Evolutionary conservation across 306 rosid genomes (phyloP).

Genomic region (Argentina anserina): DNA sequence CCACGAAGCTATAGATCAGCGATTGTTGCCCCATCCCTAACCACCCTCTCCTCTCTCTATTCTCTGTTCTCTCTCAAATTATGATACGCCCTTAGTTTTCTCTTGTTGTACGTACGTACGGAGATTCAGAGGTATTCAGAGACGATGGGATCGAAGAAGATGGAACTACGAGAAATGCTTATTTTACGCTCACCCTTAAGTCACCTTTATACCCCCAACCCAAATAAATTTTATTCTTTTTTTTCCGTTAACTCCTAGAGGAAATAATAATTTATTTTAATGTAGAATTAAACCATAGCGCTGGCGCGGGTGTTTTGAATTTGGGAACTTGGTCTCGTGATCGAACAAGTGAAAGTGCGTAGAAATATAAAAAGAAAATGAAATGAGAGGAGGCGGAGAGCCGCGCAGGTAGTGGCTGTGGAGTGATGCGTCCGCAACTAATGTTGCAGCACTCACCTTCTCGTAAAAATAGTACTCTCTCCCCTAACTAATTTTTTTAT

Average conservation of each 20-base stretch:
- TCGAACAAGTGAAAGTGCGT: neutral
- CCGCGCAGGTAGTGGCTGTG: neutral
- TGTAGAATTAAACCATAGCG: too few relatives aligned
- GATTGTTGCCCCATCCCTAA: conserved; percentile 75
- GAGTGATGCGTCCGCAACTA: neutral
- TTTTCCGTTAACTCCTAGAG: too few relatives aligned
- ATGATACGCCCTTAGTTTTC: too few relatives aligned
- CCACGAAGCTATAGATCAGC: conserved; percentile 94
- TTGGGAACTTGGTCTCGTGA: neutral
- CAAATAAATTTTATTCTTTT: neutral
- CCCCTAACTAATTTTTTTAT: too few relatives aligned
- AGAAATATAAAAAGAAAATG: neutral
- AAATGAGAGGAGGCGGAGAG: neutral
- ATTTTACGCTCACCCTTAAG: neutral
- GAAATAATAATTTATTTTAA: too few relatives aligned
- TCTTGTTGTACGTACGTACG: neutral
- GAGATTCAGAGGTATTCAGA: neutral
- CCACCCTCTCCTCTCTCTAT: neutral
- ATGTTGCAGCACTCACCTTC: neutral
- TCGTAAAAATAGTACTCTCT: neutral
- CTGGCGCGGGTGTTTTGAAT: neutral
- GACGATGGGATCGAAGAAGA: neutral
- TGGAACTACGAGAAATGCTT: neutral
- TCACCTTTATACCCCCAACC: neutral
- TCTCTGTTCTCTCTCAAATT: too few relatives aligned